These are phyloP conservation scores for Ceratobasidium sp. DNA, from an alignment of 1,284 basidiomycete genomes.

Conservation along the genomic window DNA sequence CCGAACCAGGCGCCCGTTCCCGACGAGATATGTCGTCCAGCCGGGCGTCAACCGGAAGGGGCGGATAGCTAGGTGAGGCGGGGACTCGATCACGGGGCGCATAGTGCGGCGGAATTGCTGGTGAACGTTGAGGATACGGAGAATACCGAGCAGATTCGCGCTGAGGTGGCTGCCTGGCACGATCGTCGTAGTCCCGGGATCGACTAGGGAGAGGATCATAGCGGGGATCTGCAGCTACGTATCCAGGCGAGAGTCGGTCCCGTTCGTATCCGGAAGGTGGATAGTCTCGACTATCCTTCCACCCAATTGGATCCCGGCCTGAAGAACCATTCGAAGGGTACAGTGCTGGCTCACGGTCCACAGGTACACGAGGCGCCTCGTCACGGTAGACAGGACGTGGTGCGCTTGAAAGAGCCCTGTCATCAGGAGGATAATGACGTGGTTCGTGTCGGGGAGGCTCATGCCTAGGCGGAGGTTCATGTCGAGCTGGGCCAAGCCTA, in stretches of 20 bases:
- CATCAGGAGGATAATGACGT: constrained; percentile 34
- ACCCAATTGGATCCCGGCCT: constrained; percentile 36
- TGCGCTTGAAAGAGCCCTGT: constrained; percentile 24
- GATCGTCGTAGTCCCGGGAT: constrained; percentile 35
- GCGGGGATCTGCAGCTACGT: constrained; percentile 27
- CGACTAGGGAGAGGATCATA: constrained; percentile 32
- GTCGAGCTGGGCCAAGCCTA: constrained; percentile 21
- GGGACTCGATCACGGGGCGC: constrained; percentile 29
- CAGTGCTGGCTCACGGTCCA: constrained; percentile 25
- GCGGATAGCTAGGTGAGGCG: constrained; percentile 27
- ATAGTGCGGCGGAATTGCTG: constrained; percentile 1
- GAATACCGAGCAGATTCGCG: constrained; percentile 30
- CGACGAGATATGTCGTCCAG: constrained; percentile 29
- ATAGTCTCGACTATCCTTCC: constrained; percentile 40
- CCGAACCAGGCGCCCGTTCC: constrained; percentile 14
- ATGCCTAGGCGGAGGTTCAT: constrained; percentile 24
- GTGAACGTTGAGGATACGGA: constrained; percentile 25
- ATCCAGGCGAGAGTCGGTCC: constrained; percentile 36
- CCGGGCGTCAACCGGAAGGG: constrained; percentile 19
- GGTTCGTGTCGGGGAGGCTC: constrained; percentile 27
- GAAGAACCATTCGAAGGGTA: constrained; percentile 35
- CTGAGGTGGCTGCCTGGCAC: constrained; percentile 20
- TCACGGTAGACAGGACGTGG: constrained; percentile 32
- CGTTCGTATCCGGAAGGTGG: constrained; percentile 39
- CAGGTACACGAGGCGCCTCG: constrained; percentile 30